Conservation (phyloP, 305 asterid genomes). For the Fraxinus platypoda region DNA sequence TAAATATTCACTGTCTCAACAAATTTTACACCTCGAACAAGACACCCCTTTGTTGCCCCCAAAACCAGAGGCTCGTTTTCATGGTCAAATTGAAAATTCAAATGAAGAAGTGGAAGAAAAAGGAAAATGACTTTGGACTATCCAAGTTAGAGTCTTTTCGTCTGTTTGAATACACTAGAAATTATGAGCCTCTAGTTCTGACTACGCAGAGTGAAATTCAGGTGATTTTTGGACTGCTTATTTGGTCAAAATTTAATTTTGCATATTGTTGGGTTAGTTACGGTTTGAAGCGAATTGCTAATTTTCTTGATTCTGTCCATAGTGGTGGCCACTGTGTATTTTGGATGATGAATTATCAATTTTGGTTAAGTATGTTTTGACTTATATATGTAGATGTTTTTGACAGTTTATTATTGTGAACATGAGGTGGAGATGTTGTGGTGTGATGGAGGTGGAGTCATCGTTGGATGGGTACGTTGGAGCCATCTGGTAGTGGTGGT, state of each 20-base stretch:
- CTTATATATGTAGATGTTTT: background rate
- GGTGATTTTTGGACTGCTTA: slow-evolving; percentile 43
- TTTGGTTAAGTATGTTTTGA: background rate
- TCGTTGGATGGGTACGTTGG: no score
- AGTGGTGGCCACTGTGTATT: background rate
- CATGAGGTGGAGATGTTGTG: no score
- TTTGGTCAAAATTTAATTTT: slow-evolving; percentile 8
- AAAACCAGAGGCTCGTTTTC: slow-evolving; percentile 33
- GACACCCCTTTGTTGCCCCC: slow-evolving; percentile 33
- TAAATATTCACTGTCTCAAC: slow-evolving; percentile 65
- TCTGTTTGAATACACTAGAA: slow-evolving; percentile 48
- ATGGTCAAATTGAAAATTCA: slow-evolving; percentile 17
- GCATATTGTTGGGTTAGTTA: background rate
- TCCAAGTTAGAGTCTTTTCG: slow-evolving; percentile 49
- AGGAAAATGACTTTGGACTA: slow-evolving; percentile 29
- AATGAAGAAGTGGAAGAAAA: slow-evolving; percentile 18
- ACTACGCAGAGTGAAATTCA: slow-evolving; percentile 56
- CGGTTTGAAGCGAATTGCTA: background rate
- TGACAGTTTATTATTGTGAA: background rate
- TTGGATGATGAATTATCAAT: background rate
- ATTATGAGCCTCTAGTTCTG: slow-evolving; percentile 72
- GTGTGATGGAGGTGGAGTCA: no score
- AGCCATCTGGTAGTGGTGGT: no score
- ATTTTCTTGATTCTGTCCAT: background rate
- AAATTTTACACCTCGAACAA: slow-evolving; percentile 61